Conservation (phyloP, 352 stramenopile genomes). For the Pythium insidiosum region DNA sequence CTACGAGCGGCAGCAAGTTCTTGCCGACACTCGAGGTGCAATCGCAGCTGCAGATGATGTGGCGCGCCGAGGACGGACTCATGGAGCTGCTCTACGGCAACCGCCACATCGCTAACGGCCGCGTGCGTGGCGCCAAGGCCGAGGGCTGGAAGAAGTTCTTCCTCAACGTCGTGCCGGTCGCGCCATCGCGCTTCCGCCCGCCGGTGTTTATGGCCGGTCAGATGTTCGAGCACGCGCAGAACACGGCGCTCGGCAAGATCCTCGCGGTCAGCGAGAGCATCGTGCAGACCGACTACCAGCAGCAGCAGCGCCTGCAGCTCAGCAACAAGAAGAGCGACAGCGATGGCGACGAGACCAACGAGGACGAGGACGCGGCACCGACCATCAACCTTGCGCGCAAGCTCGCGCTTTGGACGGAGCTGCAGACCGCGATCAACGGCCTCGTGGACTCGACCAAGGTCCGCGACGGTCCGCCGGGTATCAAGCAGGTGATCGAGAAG, state of each 20-base stretch:
- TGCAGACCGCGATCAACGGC: conserved; percentile 91
- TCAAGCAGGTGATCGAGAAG: conserved; percentile 98
- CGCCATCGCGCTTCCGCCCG: conserved; percentile 97
- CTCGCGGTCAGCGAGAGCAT: conserved; percentile 89
- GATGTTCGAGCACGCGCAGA: conserved; percentile 97
- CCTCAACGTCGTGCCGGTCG: conserved; percentile 93
- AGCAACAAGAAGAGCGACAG: conserved; percentile 26
- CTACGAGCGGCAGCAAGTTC: conserved; percentile 85
- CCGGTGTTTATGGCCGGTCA: conserved; percentile 94
- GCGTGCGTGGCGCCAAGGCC: conserved; percentile 30
- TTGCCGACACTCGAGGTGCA: conserved; percentile 94
- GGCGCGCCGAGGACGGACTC: conserved; percentile 88
- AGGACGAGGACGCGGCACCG: conserved; percentile 33
- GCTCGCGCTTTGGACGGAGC: conserved; percentile 94
- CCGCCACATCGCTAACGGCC: conserved; percentile 57
- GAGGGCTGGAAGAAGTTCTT: conserved; percentile 95
- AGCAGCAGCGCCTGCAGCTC: conserved; percentile 38
- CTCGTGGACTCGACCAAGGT: conserved; percentile 80
- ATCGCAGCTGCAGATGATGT: conserved; percentile 93
- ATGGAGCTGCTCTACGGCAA: conserved; percentile 92
- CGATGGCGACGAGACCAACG: conserved; percentile 46
- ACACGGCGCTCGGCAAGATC: conserved; percentile 93
- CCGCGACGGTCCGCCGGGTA: conserved; percentile 81
- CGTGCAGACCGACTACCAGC: conserved; percentile 65
- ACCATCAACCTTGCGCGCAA: conserved; percentile 86